Percentiles rank a stretch among this genome's conserved stretches.
Conservation (phyloP, 192 early-diverging fungal genomes). For the Coemansia sp. region DNA sequence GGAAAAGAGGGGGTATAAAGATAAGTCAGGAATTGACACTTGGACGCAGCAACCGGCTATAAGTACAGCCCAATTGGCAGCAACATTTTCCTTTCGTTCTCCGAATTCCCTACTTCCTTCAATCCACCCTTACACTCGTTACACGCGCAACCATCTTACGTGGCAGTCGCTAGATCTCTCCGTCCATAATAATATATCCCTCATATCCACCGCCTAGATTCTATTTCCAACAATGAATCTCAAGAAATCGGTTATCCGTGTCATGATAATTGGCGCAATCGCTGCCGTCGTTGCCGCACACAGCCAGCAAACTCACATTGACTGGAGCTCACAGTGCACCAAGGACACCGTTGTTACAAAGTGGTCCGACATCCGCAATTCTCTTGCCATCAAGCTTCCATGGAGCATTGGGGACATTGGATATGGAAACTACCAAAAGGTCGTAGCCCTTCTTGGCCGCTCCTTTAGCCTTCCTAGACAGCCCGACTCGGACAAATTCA, state of each 20-base stretch:
- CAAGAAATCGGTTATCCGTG: conserved; percentile 15
- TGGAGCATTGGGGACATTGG: conserved; percentile 1
- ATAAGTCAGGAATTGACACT: background rate
- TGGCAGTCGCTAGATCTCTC: background rate
- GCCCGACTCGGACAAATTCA: background rate
- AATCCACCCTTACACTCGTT: background rate
- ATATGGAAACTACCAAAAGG: background rate
- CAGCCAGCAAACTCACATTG: background rate
- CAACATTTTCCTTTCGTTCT: background rate
- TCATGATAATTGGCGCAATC: conserved; percentile 11
- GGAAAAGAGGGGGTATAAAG: conserved; percentile 1
- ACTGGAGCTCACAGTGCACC: conserved; percentile 17
- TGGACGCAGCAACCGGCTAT: background rate
- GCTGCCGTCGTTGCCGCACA: conserved; percentile 17
- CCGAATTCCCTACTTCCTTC: background rate
- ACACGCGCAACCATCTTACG: background rate
- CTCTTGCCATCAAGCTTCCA: background rate
- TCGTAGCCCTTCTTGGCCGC: conserved; percentile 1
- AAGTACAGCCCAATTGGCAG: background rate
- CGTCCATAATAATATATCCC: background rate
- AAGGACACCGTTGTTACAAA: conserved; percentile 3
- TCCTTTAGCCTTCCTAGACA: background rate
- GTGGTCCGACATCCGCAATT: conserved; percentile 5
- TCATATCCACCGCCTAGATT: background rate
- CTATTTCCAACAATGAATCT: conserved; percentile 12